A percentile compares a stretch with the other conserved stretches of the same genome.
Conservation (phyloP, 1,139 yeast species). For the Chernovozyma aurita region DNA sequence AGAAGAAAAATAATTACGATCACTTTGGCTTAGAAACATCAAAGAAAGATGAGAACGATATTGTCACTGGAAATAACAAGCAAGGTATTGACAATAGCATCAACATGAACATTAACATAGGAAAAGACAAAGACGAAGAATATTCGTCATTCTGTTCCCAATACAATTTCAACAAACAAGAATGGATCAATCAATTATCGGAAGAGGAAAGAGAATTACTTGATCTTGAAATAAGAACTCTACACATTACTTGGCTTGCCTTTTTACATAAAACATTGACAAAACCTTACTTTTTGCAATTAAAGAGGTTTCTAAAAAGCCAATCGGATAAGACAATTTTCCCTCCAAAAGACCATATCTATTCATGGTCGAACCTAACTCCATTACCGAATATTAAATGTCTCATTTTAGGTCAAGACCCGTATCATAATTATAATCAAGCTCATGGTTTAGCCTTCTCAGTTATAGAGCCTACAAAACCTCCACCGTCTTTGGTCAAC, state of each 20-base stretch:
- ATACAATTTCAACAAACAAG: slow-evolving; percentile 41
- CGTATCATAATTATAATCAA: slow-evolving; percentile 87
- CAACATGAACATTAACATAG: too few relatives aligned
- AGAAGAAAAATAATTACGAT: too few relatives aligned
- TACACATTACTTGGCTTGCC: slow-evolving; percentile 78
- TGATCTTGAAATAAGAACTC: slow-evolving; percentile 60
- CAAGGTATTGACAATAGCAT: too few relatives aligned
- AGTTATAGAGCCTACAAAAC: slow-evolving; percentile 73
- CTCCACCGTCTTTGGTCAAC: slow-evolving; percentile 89
- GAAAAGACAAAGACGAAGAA: slow-evolving; percentile 7
- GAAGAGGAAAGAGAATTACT: slow-evolving; percentile 52
- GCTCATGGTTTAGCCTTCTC: slow-evolving; percentile 97
- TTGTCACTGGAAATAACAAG: too few relatives aligned
- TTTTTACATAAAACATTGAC: slow-evolving; percentile 67
- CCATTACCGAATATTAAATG: slow-evolving; percentile 75
- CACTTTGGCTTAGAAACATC: too few relatives aligned
- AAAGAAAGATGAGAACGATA: too few relatives aligned
- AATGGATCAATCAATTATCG: slow-evolving; percentile 53
- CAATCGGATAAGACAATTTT: slow-evolving; percentile 50
- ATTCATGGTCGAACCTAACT: slow-evolving; percentile 89
- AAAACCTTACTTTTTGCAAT: slow-evolving; percentile 76
- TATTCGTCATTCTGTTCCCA: slow-evolving; percentile 14
- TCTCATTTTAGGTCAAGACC: slow-evolving; percentile 90
- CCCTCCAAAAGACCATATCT: slow-evolving; percentile 76
- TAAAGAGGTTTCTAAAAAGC: slow-evolving; percentile 54